Conservation (phyloP, 768 basidiomycete genomes). For the Panaeolus cyanescens region DNA sequence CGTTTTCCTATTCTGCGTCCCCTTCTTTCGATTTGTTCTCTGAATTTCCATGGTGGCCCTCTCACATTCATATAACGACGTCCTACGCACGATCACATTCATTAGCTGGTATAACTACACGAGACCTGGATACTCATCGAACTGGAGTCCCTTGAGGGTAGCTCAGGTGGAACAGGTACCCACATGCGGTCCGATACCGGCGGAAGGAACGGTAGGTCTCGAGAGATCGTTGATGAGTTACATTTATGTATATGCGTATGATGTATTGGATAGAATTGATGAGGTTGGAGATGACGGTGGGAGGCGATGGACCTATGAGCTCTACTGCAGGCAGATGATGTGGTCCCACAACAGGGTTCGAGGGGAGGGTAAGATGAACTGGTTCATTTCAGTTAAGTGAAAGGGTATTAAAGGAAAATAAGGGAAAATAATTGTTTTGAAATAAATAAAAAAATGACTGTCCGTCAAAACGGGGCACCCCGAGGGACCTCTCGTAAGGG, state of each 20-base stretch:
- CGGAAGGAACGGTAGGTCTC: constrained; percentile 1
- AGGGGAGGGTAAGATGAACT: neutral
- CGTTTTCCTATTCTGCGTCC: too few relatives aligned
- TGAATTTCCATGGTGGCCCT: too few relatives aligned
- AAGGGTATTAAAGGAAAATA: neutral
- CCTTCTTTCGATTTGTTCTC: too few relatives aligned
- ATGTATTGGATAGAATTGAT: neutral
- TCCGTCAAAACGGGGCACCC: too few relatives aligned
- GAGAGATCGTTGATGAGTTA: neutral
- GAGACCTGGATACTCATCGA: too few relatives aligned
- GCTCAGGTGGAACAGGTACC: constrained; percentile 1
- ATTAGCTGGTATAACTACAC: too few relatives aligned
- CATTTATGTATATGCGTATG: neutral
- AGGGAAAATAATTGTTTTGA: neutral
- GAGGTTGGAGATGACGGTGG: neutral
- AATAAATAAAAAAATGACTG: neutral
- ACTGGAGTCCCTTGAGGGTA: too few relatives aligned
- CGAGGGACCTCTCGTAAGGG: too few relatives aligned
- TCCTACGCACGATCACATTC: too few relatives aligned
- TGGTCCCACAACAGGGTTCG: constrained; percentile 1
- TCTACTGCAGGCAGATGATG: too few relatives aligned
- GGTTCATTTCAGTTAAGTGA: neutral
- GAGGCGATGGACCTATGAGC: neutral
- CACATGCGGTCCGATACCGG: constrained; percentile 4
- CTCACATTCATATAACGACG: too few relatives aligned